These are phyloP conservation scores for Cladosporium sp. DNA, from an alignment of 2,329 filamentous ascomycete genomes.

Conservation along the genomic window DNA sequence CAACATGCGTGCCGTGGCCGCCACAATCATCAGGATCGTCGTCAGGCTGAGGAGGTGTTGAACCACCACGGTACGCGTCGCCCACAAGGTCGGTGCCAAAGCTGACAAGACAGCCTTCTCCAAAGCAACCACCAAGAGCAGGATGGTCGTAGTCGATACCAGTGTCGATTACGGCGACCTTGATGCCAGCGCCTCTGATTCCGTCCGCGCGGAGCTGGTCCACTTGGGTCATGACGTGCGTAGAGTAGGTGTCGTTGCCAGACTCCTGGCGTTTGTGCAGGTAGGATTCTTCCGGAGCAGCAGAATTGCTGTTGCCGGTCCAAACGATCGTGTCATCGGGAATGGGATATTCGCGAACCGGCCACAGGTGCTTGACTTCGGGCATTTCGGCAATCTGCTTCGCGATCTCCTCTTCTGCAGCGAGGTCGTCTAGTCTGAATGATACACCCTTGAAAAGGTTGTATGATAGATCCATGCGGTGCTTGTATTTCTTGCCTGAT, in stretches of 20 bases:
- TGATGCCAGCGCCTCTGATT: conserved; percentile 44
- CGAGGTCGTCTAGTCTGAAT: conserved; percentile 19
- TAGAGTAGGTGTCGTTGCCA: conserved; percentile 25
- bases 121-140: conserved; percentile 62
- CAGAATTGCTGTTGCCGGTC: conserved; percentile 15
- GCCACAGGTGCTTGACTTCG: conserved; percentile 22
- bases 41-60: conserved; percentile 42
- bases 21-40: conserved; percentile 51
- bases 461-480: conserved; percentile 20
- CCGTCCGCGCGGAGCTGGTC: conserved; percentile 40
- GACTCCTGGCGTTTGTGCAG: conserved; percentile 17
- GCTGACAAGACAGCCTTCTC: conserved; percentile 53
- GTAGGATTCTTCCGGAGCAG: conserved; percentile 11
- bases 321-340: conserved; percentile 18
- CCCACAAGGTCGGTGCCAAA: conserved; percentile 58
- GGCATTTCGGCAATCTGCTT: conserved; percentile 20
- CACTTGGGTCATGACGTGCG: conserved; percentile 33
- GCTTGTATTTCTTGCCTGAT: conserved; percentile 17
- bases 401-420: conserved; percentile 18
- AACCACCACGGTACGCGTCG: conserved; percentile 38
- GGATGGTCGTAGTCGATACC: conserved; percentile 59
- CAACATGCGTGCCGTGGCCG: conserved; percentile 60
- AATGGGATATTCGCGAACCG: conserved; percentile 20
- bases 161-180: conserved; percentile 42
- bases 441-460: conserved; percentile 22